Evolutionary conservation across 1,284 basidiomycete genomes (phyloP).

Genomic region (Austroboletus niveus): DNA sequence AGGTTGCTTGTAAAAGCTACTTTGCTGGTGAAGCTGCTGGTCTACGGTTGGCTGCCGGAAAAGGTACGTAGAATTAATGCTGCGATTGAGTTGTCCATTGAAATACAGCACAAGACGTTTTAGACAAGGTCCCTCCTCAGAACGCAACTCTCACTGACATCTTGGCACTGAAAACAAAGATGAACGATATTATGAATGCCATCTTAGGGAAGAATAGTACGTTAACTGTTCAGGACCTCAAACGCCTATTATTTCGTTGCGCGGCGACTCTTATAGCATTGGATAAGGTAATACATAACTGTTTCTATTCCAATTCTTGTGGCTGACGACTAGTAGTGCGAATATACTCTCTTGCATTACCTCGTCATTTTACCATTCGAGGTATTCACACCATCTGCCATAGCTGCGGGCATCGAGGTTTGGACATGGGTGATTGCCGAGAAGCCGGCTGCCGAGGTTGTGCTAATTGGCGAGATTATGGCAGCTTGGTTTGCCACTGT

Average conservation of each 20-base stretch:
- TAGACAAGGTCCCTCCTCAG: conserved; percentile 63
- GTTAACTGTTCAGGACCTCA: conserved; percentile 77
- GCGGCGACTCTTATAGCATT: conserved; percentile 77
- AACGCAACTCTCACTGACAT: conserved; percentile 59
- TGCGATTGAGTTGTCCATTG: background rate
- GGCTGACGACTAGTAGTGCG: conserved; percentile 50
- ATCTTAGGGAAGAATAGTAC: conserved; percentile 71
- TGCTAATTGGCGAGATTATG: conserved; percentile 83
- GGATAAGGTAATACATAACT: conserved; percentile 49
- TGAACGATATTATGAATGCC: conserved; percentile 65
- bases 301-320: background rate
- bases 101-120: conserved; percentile 46
- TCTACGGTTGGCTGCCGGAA: conserved; percentile 60
- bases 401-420: conserved; percentile 87
- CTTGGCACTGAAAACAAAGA: conserved; percentile 64
- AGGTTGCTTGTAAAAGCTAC: conserved; percentile 83
- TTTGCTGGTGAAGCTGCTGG: conserved; percentile 86
- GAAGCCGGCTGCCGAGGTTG: conserved; percentile 70
- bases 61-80: conserved; percentile 38
- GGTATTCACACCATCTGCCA: conserved; percentile 83
- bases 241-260: conserved; percentile 84
- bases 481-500: conserved; percentile 88
- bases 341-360: conserved; percentile 85
- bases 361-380: conserved; percentile 89
- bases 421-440: conserved; percentile 98